Base-by-base conservation (phyloP, 305 asterid species). In the Fraxinus sp. region DNA sequence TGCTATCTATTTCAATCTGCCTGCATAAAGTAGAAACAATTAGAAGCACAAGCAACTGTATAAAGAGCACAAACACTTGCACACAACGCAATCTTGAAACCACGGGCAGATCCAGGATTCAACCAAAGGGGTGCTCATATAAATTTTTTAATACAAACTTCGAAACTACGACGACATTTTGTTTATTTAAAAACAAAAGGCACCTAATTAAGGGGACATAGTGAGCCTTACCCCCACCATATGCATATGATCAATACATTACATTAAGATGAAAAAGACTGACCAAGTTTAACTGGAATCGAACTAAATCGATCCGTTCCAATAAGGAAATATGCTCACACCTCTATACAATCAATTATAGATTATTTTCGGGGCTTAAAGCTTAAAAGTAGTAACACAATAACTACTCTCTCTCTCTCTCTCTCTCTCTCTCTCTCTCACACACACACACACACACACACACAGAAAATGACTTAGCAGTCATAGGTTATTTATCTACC, bases 1-100 rank as follows among this genome's bases (percentile, higher is more conserved):
- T 92, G 91, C 98, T 90, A 84, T 97, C 99, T 81, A 88, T 95
- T 86, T 93, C 92, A 32, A 97, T 92, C 91, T 97, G 98, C 89
- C 98, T 97, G 95, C 90, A 88, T 9, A 79, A 30, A 77, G 37
- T 79, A 39, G 77, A 85, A 81, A 41, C 82, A 77, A 81, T 22
- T 5, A 59, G 77, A 62, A 70, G 55, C 83, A 80, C 36, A 16
- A 49, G 22, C 20, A 52, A 79, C 52, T 55, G 72, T 37, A 49
- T 80, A 79, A 81, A 81, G 57, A 24, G 73, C 35, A 33, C 64
- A 36, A 37, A 62, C 49, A 24, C 36, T 81, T 59, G 59, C 72
- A 43, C 43, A 7, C 26, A 0, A 52, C 36, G 55, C 20, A 32
- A 2, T 28, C 20, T 71, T 35, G 55, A 71, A 35, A 52, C 22